Conservation (phyloP, 2,329 filamentous ascomycete genomes). For the Aspergillus pseudoglaucus region DNA sequence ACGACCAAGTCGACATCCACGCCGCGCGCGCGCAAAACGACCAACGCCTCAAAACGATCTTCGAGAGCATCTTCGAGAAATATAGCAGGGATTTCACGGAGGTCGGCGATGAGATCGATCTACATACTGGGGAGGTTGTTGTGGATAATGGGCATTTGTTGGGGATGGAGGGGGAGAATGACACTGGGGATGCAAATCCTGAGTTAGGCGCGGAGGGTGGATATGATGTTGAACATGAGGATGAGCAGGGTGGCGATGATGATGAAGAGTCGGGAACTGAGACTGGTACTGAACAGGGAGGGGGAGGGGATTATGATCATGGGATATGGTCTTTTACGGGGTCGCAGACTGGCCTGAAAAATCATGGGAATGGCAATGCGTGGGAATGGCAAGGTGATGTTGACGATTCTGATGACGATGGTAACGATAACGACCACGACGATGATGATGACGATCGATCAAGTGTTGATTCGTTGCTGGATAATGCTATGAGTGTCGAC, state of each 20-base stretch:
- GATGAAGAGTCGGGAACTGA: background rate
- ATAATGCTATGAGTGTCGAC: constrained; percentile 11
- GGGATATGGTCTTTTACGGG: constrained; percentile 3
- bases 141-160: constrained; percentile 83
- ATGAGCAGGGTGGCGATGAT: background rate
- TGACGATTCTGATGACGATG: background rate
- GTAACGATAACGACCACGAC: constrained; percentile 2
- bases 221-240: background rate
- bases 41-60: constrained; percentile 68
- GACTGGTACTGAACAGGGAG: constrained; percentile 3
- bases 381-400: constrained; percentile 1
- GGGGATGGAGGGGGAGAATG: constrained; percentile 54
- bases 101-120: constrained; percentile 82
- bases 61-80: constrained; percentile 84
- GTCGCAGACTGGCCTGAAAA: background rate
- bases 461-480: constrained; percentile 19
- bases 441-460: constrained; percentile 16
- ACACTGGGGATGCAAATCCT: constrained; percentile 32
- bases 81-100: constrained; percentile 77
- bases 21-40: constrained; percentile 61
- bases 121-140: constrained; percentile 72
- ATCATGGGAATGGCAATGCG: no score
- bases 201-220: background rate
- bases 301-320: constrained; percentile 1
- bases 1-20: constrained; percentile 49